phyloP scores from a whole-genome alignment of 225 moss, liverwort and hornwort species.

The Asterella californica region DNA sequence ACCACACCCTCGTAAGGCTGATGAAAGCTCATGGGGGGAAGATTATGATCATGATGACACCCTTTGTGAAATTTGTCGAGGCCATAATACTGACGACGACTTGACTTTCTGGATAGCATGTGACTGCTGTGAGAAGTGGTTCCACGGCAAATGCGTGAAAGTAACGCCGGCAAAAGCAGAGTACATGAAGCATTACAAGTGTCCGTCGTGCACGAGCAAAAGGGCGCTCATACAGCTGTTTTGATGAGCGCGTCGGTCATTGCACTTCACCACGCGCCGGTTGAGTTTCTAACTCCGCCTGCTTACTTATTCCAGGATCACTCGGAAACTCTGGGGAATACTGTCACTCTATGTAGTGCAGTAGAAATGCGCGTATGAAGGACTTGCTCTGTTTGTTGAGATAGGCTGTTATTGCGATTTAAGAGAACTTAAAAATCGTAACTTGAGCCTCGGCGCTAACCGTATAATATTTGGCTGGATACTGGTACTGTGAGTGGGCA shows the following conservation, averaged over 20 bases:
- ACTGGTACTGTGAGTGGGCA: too few species aligned
- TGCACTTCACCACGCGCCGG: neutral
- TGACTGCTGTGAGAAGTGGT: constrained; percentile 55
- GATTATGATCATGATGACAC: neutral
- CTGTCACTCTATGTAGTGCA: too few species aligned
- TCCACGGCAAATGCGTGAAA: constrained; percentile 54
- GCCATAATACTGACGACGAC: neutral
- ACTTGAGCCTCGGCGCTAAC: too few species aligned
- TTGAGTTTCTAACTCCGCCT: neutral
- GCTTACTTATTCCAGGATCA: too few species aligned
- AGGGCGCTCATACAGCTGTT: too few species aligned
- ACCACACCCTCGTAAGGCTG: neutral
- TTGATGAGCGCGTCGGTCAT: constrained; percentile 31
- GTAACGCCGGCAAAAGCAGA: constrained; percentile 49
- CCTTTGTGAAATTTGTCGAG: constrained; percentile 12
- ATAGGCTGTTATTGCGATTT: too few species aligned
- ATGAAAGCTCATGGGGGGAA: neutral
- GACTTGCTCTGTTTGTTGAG: too few species aligned
- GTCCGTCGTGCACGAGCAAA: constrained; percentile 52
- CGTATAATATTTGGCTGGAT: too few species aligned
- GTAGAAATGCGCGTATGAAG: too few species aligned
- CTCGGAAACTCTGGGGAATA: too few species aligned
- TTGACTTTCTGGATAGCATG: constrained; percentile 21
- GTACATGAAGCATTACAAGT: constrained; percentile 51
- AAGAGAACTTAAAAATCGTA: too few species aligned